A percentile compares a stretch with the other conserved stretches of the same genome.
Conservation (phyloP, 768 basidiomycete genomes). For the Rhodosporidiobolus odoratus region DNA sequence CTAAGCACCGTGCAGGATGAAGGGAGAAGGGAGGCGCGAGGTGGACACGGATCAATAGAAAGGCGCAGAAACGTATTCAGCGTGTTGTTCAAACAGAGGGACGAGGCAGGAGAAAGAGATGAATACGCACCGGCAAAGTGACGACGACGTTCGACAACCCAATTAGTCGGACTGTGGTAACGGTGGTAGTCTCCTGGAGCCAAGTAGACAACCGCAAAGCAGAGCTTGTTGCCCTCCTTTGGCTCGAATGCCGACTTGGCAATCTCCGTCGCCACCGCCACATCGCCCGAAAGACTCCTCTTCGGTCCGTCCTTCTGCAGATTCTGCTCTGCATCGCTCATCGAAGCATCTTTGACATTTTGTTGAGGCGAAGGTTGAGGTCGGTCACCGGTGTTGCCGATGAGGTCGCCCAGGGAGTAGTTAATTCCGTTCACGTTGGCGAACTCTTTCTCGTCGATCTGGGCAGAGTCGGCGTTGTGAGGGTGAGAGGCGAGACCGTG, state of each 20-base stretch:
- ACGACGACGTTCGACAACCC: conserved; percentile 92
- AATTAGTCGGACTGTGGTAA: conserved; percentile 90
- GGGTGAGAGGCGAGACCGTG: conserved; percentile 49
- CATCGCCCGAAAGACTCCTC: conserved; percentile 27
- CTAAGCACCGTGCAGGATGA: conserved; percentile 47
- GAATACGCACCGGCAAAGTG: conserved; percentile 77
- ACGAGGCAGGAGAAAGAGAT: not conserved
- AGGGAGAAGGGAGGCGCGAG: not conserved
- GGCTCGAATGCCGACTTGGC: conserved; percentile 47
- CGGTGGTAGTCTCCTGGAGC: conserved; percentile 98
- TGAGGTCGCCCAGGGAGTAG: conserved; percentile 83
- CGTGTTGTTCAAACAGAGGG: not conserved
- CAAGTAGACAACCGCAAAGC: conserved; percentile 92
- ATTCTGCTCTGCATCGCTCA: conserved; percentile 14
- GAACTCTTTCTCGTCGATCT: conserved; percentile 78
- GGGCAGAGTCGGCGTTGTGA: conserved; percentile 19
- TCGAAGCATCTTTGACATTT: conserved; percentile 11
- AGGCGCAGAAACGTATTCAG: too few species aligned
- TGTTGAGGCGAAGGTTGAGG: not conserved
- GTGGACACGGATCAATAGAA: not conserved
- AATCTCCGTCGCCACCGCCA: conserved; percentile 67
- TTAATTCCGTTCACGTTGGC: conserved; percentile 96
- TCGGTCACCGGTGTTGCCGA: conserved; percentile 53
- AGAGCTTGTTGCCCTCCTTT: conserved; percentile 70
- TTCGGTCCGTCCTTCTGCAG: conserved; percentile 9